phyloP scores from a whole-genome alignment of 2,329 filamentous ascomycete species.

The Pseudopithomyces maydicus region DNA sequence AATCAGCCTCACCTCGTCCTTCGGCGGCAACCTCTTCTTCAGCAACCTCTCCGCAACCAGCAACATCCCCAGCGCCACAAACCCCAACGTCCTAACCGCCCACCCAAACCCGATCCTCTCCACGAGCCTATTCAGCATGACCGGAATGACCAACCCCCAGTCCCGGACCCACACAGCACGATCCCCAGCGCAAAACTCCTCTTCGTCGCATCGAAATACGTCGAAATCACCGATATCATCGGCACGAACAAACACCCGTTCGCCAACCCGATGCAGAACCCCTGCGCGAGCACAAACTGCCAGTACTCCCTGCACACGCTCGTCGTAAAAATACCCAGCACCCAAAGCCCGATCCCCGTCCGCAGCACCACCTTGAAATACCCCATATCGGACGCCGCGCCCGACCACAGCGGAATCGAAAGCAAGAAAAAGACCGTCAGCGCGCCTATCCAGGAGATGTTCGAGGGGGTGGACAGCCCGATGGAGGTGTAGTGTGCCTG shows the following conservation, averaged over 20 bases:
- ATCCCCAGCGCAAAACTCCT: slow-evolving; percentile 52
- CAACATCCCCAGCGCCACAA: slow-evolving; percentile 59
- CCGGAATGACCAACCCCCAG: slow-evolving; percentile 54
- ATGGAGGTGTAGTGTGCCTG: slow-evolving; percentile 35
- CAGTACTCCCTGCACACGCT: slow-evolving; percentile 23
- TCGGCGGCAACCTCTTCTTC: slow-evolving; percentile 23
- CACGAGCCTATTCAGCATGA: slow-evolving; percentile 60
- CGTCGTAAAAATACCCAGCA: slow-evolving; percentile 27
- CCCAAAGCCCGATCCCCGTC: slow-evolving; percentile 27
- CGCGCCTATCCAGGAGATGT: slow-evolving; percentile 43
- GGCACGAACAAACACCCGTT: slow-evolving; percentile 58
- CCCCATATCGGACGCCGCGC: slow-evolving; percentile 32
- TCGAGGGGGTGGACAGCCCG: slow-evolving; percentile 16
- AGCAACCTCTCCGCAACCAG: slow-evolving; percentile 29
- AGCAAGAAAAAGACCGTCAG: slow-evolving; percentile 38
- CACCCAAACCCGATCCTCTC: slow-evolving; percentile 63
- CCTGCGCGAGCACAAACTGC: slow-evolving; percentile 39
- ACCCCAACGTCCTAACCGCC: slow-evolving; percentile 54
- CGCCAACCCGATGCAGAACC: slow-evolving; percentile 41
- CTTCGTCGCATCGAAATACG: slow-evolving; percentile 32
- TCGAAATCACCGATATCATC: slow-evolving; percentile 58
- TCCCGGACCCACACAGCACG: slow-evolving; percentile 48
- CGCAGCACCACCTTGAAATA: slow-evolving; percentile 33
- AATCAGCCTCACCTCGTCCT: slow-evolving; percentile 18
- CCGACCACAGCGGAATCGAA: slow-evolving; percentile 32